Conservation (phyloP, 208 protist species). For the Crithidia sp. region DNA sequence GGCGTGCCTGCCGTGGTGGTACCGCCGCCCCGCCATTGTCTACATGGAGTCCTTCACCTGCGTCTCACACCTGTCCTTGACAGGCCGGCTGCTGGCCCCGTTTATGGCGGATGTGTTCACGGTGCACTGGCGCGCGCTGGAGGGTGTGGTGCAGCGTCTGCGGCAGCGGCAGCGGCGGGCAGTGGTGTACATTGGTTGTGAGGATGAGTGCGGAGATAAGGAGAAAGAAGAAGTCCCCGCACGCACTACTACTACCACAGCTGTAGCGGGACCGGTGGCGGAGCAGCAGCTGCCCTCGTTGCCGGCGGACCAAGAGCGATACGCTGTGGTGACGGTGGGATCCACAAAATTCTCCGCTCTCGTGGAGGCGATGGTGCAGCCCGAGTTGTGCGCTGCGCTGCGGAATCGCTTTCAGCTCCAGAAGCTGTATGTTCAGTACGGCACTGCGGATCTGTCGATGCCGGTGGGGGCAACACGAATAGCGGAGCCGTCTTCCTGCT, state of each 20-base stretch:
- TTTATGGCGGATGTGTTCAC: constrained; percentile 77
- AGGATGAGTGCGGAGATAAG: neutral
- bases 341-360: constrained; percentile 84
- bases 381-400: constrained; percentile 46
- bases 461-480: constrained; percentile 5
- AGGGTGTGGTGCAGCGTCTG: constrained; percentile 26
- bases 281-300: neutral
- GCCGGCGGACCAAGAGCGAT: constrained; percentile 12
- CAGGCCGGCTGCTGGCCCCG: constrained; percentile 69
- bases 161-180: constrained; percentile 26
- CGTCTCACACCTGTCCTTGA: constrained; percentile 81
- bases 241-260: neutral
- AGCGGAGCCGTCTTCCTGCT: neutral
- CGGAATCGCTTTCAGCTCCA: constrained; percentile 48
- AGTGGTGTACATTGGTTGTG: constrained; percentile 46
- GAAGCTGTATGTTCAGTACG: constrained; percentile 80
- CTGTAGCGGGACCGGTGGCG: no score
- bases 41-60: constrained; percentile 93
- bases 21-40: constrained; percentile 63
- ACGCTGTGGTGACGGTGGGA: constrained; percentile 90
- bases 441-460: constrained; percentile 34
- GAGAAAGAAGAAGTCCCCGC: neutral
- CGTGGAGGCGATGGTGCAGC: constrained; percentile 50
- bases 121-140: constrained; percentile 79
- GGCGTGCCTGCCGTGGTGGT: constrained; percentile 40